Conservation (phyloP, 257 asterid species). For the Capsicum baccatum region DNA sequence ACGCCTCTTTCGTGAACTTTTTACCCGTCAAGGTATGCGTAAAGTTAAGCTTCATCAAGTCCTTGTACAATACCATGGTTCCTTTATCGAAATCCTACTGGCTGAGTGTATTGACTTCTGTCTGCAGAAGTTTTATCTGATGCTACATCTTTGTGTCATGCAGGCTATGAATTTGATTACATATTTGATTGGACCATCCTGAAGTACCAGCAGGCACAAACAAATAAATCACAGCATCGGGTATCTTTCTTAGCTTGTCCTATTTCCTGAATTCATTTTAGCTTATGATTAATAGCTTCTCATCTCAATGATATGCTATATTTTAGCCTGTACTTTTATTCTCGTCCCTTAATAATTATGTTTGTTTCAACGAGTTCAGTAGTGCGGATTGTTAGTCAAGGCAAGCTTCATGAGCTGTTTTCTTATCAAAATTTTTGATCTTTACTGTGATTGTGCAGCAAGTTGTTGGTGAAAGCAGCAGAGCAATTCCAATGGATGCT, state of each 20-base stretch:
- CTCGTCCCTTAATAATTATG: background rate
- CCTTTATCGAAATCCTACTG: background rate
- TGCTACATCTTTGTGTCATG: constrained; percentile 37
- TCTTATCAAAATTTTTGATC: background rate
- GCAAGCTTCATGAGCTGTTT: background rate
- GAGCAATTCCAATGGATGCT: constrained; percentile 58
- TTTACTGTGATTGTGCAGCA: constrained; percentile 46
- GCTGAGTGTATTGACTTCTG: background rate
- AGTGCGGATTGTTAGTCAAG: background rate
- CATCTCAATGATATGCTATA: background rate
- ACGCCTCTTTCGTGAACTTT: constrained; percentile 87
- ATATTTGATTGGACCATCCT: constrained; percentile 96
- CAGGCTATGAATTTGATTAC: constrained; percentile 92
- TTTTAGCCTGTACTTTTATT: background rate
- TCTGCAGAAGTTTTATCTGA: constrained; percentile 23
- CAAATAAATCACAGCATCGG: constrained; percentile 76
- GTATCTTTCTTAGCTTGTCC: constrained; percentile 46
- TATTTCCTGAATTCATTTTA: constrained; percentile 29
- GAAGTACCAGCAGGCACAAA: constrained; percentile 94
- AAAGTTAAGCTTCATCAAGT: constrained; percentile 29
- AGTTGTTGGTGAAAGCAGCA: constrained; percentile 80
- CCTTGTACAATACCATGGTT: background rate
- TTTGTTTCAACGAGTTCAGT: background rate
- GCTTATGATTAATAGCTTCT: constrained; percentile 31
- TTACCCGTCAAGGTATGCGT: constrained; percentile 81